Base-by-base conservation (phyloP, 2,329 filamentous ascomycete species). In the Trichoderma sp. region DNA sequence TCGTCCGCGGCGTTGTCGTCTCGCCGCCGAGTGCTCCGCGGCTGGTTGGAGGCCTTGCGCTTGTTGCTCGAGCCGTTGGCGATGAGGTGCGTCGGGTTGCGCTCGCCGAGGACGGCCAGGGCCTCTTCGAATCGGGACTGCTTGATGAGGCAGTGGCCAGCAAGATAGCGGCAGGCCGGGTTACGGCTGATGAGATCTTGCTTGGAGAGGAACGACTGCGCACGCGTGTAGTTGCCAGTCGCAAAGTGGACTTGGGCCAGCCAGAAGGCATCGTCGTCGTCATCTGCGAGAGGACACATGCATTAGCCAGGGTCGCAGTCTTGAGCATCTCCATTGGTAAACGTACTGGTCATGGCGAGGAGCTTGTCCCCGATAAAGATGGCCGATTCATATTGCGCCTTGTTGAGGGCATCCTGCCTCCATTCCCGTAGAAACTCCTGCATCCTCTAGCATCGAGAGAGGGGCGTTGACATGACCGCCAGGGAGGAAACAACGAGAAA, bases 301-400 rank as follows among this genome's bases (percentile, higher is more conserved):
- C 4, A 64, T 66, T 66, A 71, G 70, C 61, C 3, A 9, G n/a
- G 12, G 1, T 9, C 24, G 24, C n/a, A 4, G 43, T 3, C 17
- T 17, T 7, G 5, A 34, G 15, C 0, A 17, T 19, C 7, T 41
- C n/a, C 3, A 39, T 45, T 30, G 50, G 61, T 21, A n/a, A 34
- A 78, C 87, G 70, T 78, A 97, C 94, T 92, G 44, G 94, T 98
- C 74, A 99, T 82, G 65, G 95, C 95, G 65, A 98, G 84, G 71
- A 99, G 84, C 81, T 99, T 99, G 83, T 99, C 95, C 69, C 93
- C 95, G 69, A 98, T 92, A 76, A 96, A 98, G 72, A 98, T 94
- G 74, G 95, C 95, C 41, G 94, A 92, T 70, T 98, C 94, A 77
- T 97, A 93, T 76, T 99, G 95, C 69, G 95, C 92, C 78, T 96